A percentile compares a stretch with the other conserved stretches of the same genome.
These are phyloP conservation scores for Leishmania guyanensis DNA, from an alignment of 208 protist species.

Conservation along the genomic window DNA sequence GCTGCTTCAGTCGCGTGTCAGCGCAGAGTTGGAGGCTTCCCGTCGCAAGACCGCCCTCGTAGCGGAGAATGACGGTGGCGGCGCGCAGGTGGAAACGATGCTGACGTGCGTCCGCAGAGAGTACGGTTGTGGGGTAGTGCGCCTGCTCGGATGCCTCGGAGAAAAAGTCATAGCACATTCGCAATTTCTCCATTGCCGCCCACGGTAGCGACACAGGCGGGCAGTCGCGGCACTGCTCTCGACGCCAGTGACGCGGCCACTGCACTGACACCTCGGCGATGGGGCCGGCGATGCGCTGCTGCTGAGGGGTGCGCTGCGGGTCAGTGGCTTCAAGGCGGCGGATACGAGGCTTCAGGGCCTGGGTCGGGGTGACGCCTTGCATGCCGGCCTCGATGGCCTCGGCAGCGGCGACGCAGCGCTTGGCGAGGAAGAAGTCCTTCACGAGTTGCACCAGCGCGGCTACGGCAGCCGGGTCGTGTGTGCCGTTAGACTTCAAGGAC, in stretches of 20 bases:
- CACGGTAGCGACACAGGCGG: constrained; percentile 70
- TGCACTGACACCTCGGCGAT: constrained; percentile 58
- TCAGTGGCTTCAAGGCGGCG: constrained; percentile 50
- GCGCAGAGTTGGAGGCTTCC: constrained; percentile 89
- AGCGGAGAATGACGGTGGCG: constrained; percentile 72
- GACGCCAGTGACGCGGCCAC: constrained; percentile 42
- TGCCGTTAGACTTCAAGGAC: constrained; percentile 73
- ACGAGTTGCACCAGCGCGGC: constrained; percentile 41
- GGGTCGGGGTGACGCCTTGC: constrained; percentile 28
- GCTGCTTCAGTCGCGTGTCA: constrained; percentile 80
- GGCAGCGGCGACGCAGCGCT: constrained; percentile 56
- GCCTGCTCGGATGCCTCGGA: constrained; percentile 25
- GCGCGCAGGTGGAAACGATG: constrained; percentile 51
- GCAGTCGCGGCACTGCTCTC: constrained; percentile 41
- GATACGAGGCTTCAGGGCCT: constrained; percentile 32
- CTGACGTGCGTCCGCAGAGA: background rate
- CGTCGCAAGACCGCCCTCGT: constrained; percentile 76
- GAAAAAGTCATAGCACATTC: constrained; percentile 56
- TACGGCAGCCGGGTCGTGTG: constrained; percentile 37
- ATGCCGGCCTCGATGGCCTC: constrained; percentile 40
- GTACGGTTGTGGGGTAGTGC: constrained; percentile 30
- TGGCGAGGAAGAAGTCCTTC: constrained; percentile 47
- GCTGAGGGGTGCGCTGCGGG: constrained; percentile 42
- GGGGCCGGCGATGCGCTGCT: constrained; percentile 57
- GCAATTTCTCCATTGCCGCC: constrained; percentile 70